Base-by-base conservation (phyloP, 495 filamentous ascomycete species). In the Hypoxylon trugodes region DNA sequence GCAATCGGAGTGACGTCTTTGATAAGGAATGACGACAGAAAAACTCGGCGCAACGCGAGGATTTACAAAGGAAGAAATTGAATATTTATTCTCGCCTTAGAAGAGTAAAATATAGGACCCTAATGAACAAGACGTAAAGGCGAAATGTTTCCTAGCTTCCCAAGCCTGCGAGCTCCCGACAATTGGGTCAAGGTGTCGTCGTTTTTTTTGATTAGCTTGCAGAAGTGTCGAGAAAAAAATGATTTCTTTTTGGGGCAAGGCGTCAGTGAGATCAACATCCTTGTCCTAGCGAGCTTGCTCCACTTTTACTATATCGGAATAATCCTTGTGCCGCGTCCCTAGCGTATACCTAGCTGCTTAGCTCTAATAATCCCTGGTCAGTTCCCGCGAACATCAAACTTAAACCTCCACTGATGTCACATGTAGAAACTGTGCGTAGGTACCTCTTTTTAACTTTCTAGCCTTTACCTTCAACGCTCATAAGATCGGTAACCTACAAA, bases 191-290 rank as follows among this genome's bases (percentile, higher is more conserved):
- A 48, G 18, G 46, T 53, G 52, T 57, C 30, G 52, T 42, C 18
- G 9, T 16, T n/a, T 52, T 22, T 43, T 48, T 41, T 56, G 50
- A 19, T 53, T 58, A 49, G 56, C 50, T 51, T 58, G 56, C 45
- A 54, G 30, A 59, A 42, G 50, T 22, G 24, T 58, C 30, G 49
- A 58, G 38, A 40, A 46, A 65, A 67, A 70, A 71, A 69, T 65
- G 65, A 69, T 64, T 41, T 57, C 32, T 68, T 56, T 32, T 48
- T 48, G 59, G 55, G 56, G 50, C 45, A 41, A 61, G 43, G 37
- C 55, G 38, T 59, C 47, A 61, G 63, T 57, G 53, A 66, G 62
- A 59, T 66, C 51, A 61, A 47, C 52, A 67, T 55, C 69, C 69
- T 61, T 37, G 61, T 42, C 16, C 21, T 25, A n/a, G 18, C 38